Base-by-base conservation (phyloP, 2,329 filamentous ascomycete species). In the Sordariomycetes sp. region DNA sequence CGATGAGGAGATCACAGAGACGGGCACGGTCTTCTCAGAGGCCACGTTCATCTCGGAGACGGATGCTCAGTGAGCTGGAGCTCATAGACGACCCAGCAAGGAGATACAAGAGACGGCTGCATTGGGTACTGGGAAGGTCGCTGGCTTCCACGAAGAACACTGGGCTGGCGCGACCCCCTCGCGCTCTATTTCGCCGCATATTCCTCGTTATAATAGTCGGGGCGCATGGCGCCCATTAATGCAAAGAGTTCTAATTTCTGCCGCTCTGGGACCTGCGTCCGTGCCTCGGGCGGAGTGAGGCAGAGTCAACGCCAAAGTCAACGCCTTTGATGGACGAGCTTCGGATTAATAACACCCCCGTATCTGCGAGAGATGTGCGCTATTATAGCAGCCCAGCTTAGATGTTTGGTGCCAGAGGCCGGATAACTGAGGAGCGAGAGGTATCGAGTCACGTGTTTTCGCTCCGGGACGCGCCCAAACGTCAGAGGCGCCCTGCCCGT, bases 1-100 rank as follows among this genome's bases (percentile, higher is more conserved):
- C 54, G 91, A 91, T 60, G 79, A 89, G 66, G 88, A 92, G 66
- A 81, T 85, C 61, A 77, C 79, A 20, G 93, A 97, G 72, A 78
- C 91, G 68, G 94, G 94, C 54, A 77, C 74, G 53, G 74, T 96
- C 58, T 96, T 95, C 74, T 84, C 82, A 59, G 94, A 99, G 76
- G 91, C 94, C 2, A 97, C 92, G n/a, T 99, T 97, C 76, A 96
- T 99, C 73, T 91, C 88, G 57, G 87, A 76, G 65, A 64, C 58
- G 34, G 43, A 22, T n/a, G 51, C 20, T 24, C 55, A 20, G 28
- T 46, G 14, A 34, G 3, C 32, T 48, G 25, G 24, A 22, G 10
- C 25, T 28, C 1, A 20, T 28, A 55, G 20, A 35, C n/a, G 53
- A 25, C 43, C 18, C 24, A 57, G 18, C 35, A 55, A 25, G 2